phyloP scores from a whole-genome alignment of 768 basidiomycete genomes.

The Lentinus tigrinus region DNA sequence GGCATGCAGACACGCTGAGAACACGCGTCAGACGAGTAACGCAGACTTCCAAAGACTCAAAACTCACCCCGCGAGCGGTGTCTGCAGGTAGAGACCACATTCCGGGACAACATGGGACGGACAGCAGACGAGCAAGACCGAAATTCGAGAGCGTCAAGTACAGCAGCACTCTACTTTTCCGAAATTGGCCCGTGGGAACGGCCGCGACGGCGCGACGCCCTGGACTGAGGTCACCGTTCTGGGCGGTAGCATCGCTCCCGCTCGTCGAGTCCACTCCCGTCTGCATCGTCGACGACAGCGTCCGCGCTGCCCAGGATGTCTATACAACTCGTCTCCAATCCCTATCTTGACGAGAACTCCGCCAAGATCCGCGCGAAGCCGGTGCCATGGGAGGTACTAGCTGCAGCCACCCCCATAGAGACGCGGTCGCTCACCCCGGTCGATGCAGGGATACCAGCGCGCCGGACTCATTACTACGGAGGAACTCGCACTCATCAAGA shows the following conservation, averaged over 20 bases:
- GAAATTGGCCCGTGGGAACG: conserved; percentile 8
- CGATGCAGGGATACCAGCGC: conserved; percentile 85
- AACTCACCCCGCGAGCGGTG: conserved; percentile 16
- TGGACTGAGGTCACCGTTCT: conserved; percentile 17
- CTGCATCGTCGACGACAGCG: not conserved
- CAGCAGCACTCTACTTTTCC: conserved; percentile 2
- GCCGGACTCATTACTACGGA: conserved; percentile 87
- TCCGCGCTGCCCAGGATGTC: conserved; percentile 48
- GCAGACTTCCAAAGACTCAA: not conserved
- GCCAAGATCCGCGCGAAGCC: conserved; percentile 87
- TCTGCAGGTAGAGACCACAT: conserved; percentile 17
- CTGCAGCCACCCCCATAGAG: not conserved
- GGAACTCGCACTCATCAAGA: conserved; percentile 86
- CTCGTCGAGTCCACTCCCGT: not conserved
- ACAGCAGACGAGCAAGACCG: conserved; percentile 13
- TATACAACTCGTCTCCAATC: conserved; percentile 72
- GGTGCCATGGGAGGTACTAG: conserved; percentile 91
- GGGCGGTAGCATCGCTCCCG: not conserved
- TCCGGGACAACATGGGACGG: conserved; percentile 21
- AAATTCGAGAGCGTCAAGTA: conserved; percentile 10
- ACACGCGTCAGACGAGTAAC: not conserved
- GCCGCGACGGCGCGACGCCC: not conserved
- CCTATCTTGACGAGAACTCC: conserved; percentile 84
- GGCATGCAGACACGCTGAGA: conserved; percentile 16
- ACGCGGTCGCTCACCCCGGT: conserved; percentile 21